Evolutionary conservation across 345 rosid species (phyloP).

Genomic region (Bruguiera sexangula): DNA sequence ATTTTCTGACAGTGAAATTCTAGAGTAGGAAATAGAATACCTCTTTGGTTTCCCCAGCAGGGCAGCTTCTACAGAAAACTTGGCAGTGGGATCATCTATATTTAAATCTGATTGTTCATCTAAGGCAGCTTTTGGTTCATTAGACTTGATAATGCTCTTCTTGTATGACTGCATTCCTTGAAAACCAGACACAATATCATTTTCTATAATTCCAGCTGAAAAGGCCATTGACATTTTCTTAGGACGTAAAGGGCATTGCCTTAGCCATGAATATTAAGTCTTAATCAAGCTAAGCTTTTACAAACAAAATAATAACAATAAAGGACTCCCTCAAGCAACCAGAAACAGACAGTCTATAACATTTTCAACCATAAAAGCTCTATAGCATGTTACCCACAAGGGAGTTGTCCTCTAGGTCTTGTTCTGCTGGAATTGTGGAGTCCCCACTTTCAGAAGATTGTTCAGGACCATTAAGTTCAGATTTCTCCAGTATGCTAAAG

Average conservation of each 20-base stretch:
- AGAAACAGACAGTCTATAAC: not conserved
- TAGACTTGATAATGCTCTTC: constrained; percentile 23
- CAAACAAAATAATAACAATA: not conserved
- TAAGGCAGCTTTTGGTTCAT: constrained; percentile 26
- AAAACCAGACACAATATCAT: constrained; percentile 27
- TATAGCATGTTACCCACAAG: constrained; percentile 30
- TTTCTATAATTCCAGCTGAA: constrained; percentile 8
- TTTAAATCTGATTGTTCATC: constrained; percentile 26
- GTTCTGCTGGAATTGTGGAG: constrained; percentile 12
- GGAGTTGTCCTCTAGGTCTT: constrained; percentile 17
- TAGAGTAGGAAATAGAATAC: constrained; percentile 32
- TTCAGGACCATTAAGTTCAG: constrained; percentile 24
- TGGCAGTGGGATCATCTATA: constrained; percentile 27
- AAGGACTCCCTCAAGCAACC: not conserved
- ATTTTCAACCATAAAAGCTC: constrained; percentile 1
- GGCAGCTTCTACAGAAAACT: constrained; percentile 33
- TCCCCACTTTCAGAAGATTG: constrained; percentile 17
- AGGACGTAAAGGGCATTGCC: constrained; percentile 1
- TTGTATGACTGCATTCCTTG: constrained; percentile 59
- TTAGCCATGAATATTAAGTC: not conserved
- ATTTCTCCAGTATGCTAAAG: constrained; percentile 53
- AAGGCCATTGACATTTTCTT: not conserved
- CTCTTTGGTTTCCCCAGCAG: constrained; percentile 69
- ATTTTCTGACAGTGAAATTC: constrained; percentile 8
- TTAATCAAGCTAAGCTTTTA: not conserved